phyloP scores from a whole-genome alignment of 2,329 filamentous ascomycete genomes.

The Sarocladium brachiariae region DNA sequence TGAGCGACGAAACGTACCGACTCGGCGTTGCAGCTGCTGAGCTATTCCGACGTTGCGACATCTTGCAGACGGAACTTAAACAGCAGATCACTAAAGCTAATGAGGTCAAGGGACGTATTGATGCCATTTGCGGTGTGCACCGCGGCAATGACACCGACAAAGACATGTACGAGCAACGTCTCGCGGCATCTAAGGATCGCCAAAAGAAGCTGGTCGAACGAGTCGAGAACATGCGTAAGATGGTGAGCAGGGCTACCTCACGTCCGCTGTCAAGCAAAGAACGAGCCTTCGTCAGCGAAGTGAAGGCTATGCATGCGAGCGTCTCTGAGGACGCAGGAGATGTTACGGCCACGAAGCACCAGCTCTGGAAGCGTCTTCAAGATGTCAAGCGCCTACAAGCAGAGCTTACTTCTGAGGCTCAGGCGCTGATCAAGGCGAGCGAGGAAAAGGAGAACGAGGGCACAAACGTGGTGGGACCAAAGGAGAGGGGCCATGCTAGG shows the following conservation, averaged over 20 bases:
- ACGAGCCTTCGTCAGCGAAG: constrained; percentile 38
- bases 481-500: neutral
- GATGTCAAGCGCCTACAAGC: constrained; percentile 47
- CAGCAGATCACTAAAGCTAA: constrained; percentile 61
- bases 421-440: constrained; percentile 46
- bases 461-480: constrained; percentile 22
- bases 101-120: constrained; percentile 59
- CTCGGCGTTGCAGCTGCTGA: constrained; percentile 65
- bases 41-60: constrained; percentile 63
- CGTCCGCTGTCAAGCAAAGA: constrained; percentile 39
- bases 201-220: constrained; percentile 52
- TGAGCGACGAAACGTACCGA: constrained; percentile 62
- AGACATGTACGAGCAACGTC: constrained; percentile 51
- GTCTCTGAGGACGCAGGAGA: constrained; percentile 26
- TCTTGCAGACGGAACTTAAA: constrained; percentile 59
- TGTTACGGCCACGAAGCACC: constrained; percentile 27
- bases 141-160: constrained; percentile 44
- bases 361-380: constrained; percentile 49
- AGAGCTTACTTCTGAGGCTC: constrained; percentile 44
- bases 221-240: constrained; percentile 50
- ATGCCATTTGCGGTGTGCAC: constrained; percentile 47
- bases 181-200: constrained; percentile 45
- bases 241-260: constrained; percentile 33
- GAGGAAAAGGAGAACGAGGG: constrained; percentile 43
- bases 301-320: constrained; percentile 47